Percentiles rank a stretch among this genome's conserved stretches.
Conservation (phyloP, 2,329 filamentous ascomycete species). For the Incumbomyces lentus region DNA sequence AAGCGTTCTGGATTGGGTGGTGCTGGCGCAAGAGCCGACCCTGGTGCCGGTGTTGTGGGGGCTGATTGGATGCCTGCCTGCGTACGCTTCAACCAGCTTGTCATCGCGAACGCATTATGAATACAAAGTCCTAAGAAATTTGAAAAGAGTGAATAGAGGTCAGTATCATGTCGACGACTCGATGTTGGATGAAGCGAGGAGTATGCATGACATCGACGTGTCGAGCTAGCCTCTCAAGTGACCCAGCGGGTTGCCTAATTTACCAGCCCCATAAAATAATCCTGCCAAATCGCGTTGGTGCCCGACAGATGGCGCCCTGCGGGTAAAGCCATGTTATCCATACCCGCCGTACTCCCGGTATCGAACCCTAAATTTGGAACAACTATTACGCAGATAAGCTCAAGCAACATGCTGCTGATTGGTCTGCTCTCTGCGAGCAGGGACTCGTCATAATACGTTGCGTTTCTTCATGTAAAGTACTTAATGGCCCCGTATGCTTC, state of each 20-base stretch:
- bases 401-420: too few relatives aligned
- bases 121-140: background rate
- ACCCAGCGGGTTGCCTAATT: background rate
- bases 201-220: background rate
- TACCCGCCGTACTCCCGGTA: background rate
- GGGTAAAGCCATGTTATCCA: background rate
- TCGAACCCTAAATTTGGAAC: background rate
- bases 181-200: background rate
- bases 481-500: too few relatives aligned
- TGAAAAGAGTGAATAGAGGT: background rate
- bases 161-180: background rate
- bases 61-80: constrained; percentile 3
- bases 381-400: too few relatives aligned
- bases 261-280: background rate
- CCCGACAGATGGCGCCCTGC: background rate
- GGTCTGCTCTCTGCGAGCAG: too few relatives aligned
- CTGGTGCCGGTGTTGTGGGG: background rate
- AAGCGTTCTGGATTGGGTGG: background rate
- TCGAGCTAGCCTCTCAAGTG: background rate
- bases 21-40: background rate
- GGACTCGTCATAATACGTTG: too few relatives aligned
- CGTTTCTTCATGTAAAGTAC: too few relatives aligned
- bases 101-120: constrained; percentile 1
- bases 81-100: constrained; percentile 7
- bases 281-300: background rate